phyloP scores from a whole-genome alignment of 208 protist species.

The Leptomonas seymouri region DNA sequence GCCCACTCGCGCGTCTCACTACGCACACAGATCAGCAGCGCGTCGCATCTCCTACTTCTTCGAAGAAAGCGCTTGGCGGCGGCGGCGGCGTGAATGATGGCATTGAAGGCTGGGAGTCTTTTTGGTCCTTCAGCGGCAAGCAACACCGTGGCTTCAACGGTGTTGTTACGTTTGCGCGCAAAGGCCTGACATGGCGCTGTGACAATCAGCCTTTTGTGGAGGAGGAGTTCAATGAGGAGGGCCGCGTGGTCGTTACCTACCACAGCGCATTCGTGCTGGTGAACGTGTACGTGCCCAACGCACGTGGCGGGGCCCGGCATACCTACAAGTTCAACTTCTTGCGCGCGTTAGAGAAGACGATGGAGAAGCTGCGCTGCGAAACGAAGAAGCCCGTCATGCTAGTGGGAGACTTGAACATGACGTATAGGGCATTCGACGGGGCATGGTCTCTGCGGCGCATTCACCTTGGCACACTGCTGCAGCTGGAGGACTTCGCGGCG shows the following conservation, averaged over 20 bases:
- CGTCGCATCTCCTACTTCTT: too few species aligned
- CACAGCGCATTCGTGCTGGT: conserved; percentile 79
- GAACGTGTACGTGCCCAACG: conserved; percentile 92
- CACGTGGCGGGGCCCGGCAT: conserved; percentile 53
- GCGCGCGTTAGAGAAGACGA: conserved; percentile 35
- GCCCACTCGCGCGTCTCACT: conserved; percentile 12
- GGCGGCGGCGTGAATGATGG: conserved; percentile 21
- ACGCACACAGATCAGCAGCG: too few species aligned
- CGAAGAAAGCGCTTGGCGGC: background rate
- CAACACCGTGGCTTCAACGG: conserved; percentile 86
- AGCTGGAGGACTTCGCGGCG: conserved; percentile 23
- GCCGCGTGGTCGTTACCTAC: conserved; percentile 78
- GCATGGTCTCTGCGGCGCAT: conserved; percentile 75
- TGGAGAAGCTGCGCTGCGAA: conserved; percentile 46
- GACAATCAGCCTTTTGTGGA: conserved; percentile 68
- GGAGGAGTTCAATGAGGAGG: conserved; percentile 82
- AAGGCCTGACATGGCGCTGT: conserved; percentile 66
- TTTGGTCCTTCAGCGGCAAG: conserved; percentile 76
- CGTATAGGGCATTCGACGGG: conserved; percentile 76
- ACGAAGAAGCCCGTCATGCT: conserved; percentile 77
- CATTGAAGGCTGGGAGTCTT: conserved; percentile 84
- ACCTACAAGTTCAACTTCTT: conserved; percentile 75
- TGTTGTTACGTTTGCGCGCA: conserved; percentile 81
- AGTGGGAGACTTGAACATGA: conserved; percentile 85
- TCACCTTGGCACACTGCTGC: conserved; percentile 42